Percentiles rank a stretch among this genome's conserved stretches.
These are phyloP conservation scores for Pythium sp. DNA, from an alignment of 352 stramenopile species.

Conservation along the genomic window DNA sequence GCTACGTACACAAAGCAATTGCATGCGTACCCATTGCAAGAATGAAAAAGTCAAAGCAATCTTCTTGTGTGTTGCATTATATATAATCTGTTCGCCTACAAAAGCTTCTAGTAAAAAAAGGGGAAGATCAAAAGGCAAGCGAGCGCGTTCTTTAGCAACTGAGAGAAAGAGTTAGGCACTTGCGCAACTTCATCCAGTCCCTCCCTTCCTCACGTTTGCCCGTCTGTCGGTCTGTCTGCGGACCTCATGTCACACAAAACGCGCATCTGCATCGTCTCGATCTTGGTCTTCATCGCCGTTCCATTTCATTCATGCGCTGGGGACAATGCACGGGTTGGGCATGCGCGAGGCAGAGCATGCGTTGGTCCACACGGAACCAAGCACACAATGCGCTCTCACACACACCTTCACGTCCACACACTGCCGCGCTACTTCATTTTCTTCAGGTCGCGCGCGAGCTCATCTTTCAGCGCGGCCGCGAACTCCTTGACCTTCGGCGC, in stretches of 20 bases:
- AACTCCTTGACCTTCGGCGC: constrained; percentile 80
- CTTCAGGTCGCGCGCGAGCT: constrained; percentile 64
- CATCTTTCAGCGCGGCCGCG: constrained; percentile 63
- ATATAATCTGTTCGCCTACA: constrained; percentile 8
- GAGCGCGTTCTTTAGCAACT: not conserved
- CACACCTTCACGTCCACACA: not conserved
- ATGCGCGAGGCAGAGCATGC: not conserved
- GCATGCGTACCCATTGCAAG: not conserved
- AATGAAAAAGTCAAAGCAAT: constrained; percentile 1
- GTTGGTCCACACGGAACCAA: not conserved
- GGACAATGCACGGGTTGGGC: not conserved
- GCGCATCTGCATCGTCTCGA: not conserved
- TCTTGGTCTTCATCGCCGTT: not conserved
- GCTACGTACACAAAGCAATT: not conserved
- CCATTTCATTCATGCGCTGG: not conserved
- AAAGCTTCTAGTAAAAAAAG: constrained; percentile 8
- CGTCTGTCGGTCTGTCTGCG: not conserved
- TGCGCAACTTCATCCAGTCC: not conserved
- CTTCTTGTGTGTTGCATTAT: constrained; percentile 5
- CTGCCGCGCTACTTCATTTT: constrained; percentile 59
- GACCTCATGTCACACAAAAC: constrained; percentile 4
- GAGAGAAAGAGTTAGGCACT: not conserved
- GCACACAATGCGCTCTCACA: not conserved
- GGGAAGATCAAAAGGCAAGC: not conserved
- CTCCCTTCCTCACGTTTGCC: not conserved